Conservation (phyloP, 2,329 filamentous ascomycete species). For the Colletotrichum sp. region DNA sequence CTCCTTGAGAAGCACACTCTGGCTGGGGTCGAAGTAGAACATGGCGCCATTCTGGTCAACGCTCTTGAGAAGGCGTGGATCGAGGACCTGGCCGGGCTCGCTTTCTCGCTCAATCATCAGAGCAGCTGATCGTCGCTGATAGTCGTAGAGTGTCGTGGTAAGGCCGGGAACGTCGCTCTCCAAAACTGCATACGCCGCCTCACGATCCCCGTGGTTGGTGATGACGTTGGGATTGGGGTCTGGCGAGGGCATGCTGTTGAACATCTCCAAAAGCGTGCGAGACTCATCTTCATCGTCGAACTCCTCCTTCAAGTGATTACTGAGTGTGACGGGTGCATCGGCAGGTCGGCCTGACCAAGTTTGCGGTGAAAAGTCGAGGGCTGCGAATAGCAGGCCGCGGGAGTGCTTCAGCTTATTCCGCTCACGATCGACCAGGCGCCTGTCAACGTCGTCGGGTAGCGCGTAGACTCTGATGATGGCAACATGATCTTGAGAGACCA, state of each 20-base stretch:
- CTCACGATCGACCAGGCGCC: constrained; percentile 55
- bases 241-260: constrained; percentile 77
- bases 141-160: constrained; percentile 65
- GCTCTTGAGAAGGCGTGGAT: constrained; percentile 72
- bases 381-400: constrained; percentile 52
- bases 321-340: neutral
- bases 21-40: constrained; percentile 76
- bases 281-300: constrained; percentile 41
- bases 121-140: constrained; percentile 81
- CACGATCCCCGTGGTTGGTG: constrained; percentile 52
- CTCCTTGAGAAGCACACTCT: constrained; percentile 66
- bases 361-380: constrained; percentile 59
- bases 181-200: constrained; percentile 62
- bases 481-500: constrained; percentile 20
- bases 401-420: constrained; percentile 47
- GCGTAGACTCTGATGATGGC: constrained; percentile 61
- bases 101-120: constrained; percentile 84
- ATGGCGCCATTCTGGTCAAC: constrained; percentile 62
- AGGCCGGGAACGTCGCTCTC: constrained; percentile 60
- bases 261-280: constrained; percentile 69
- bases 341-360: constrained; percentile 57
- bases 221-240: constrained; percentile 57
- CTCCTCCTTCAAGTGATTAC: constrained; percentile 31
- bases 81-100: constrained; percentile 67
- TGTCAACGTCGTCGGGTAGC: constrained; percentile 69